Evolutionary conservation across 2,329 filamentous ascomycete genomes (phyloP), one percentile per base, ranked within the genome.

Genomic region (Penicillium brasilianum): DNA sequence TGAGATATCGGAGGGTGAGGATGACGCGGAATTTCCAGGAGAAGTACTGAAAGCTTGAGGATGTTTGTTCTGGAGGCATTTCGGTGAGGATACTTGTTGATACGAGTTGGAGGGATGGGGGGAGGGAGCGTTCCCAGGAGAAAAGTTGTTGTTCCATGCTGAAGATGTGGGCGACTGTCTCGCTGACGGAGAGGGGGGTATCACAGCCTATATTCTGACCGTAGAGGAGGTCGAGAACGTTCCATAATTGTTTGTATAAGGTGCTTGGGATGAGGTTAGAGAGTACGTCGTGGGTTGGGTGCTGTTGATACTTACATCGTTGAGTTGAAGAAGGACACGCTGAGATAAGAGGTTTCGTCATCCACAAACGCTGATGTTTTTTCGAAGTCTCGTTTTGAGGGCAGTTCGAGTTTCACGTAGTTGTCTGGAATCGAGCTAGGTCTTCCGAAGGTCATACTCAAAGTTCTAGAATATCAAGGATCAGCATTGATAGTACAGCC

Each of bases 391-490:
- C 59, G 55, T 34, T 58, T 50, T 3, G 37, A 53, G 22, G 79
- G 78, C 9, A 81, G 61, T 18, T 77, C 72, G 1, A 81, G 65
- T 54, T 74, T 74, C 41, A 83, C 71, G 41, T 81, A 80, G 37
- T 74, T 74, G 3, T 82, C 76, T 0, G 80, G 79, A 18, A 85
- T 83, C 0, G 77, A 71, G 0, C 76, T 71, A 0, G 83, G 83
- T 0, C 83, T 73, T 2, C 82, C 83, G 62, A 84, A 82, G 0
- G 82, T 84, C 78, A 84, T 83, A 63, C 82, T 83, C 49, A 84
- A 66, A 8, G 78, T 79, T 60, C 77, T 81, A 50, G 4, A 13
- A 25, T 6, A 25, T 25, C 41, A 57, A 6, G 1, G 9, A 32
- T 25, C 11, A 48, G 43, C 22, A 37, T 44, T 13, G 3, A 25